Evolutionary conservation across 148 eudicot genomes (phyloP), one percentile per base, ranked within the genome.

Genomic region (Heliamphora exappendiculata): DNA sequence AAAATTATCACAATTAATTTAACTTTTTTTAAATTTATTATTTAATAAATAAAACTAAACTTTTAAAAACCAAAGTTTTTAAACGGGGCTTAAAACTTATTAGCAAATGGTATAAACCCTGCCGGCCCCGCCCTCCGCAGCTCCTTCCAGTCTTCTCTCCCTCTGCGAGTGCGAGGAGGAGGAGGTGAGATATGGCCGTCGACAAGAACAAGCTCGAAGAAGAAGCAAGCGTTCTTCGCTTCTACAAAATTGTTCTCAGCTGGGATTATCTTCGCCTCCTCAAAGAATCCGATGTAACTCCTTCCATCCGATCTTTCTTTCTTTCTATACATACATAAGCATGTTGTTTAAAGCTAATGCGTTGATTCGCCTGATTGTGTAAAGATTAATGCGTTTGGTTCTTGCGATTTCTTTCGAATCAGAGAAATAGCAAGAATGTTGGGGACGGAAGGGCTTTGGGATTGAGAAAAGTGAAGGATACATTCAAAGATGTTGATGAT

Each of bases 181-280:
- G 63, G 5, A 58, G 63, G 63, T 58, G 63, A 26, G 39, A 62
- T 20, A 62, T 62, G 67, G 67, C 67, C n/a, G 39, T 62, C 5
- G 67, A 62, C 67, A 62, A 31, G n/a, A 62, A 14, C 2, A 62
- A 62, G 67, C 41, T 62, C 41, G 67, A 62, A 62, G 39, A 62
- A 62, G 67, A 31, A 33, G 67, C 41, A 62, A 6, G 80, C 29
- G 29, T 85, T 69, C 36, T 69, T 68, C 91, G 87, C 34, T 94
- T 94, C 67, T 90, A 90, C 89, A 87, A 87, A 77, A 92, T 87
- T 37, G 96, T 92, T 44, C 98, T 94, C 58, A 78, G 89, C 33
- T 94, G 98, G 97, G 93, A 92, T 84, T 92, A 94, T 78, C 81
- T 88, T 22, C 88, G 84, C 55, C 82, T 94, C 70, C 82, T 82